Conservation (phyloP, 2,329 filamentous ascomycete species). For the Xylaria sp. region DNA sequence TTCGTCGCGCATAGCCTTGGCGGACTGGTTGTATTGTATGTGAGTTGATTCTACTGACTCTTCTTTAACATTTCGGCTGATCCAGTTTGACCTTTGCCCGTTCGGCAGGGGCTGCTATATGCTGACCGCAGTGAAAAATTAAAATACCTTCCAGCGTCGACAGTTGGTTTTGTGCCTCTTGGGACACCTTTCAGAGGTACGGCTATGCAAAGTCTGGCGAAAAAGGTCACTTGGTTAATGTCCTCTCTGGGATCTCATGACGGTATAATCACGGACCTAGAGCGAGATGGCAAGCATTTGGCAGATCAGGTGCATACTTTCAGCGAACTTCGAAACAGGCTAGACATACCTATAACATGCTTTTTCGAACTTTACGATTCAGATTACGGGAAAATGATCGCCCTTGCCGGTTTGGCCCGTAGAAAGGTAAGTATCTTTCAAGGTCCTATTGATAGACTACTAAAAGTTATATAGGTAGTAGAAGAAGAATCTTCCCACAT, state of each 20-base stretch:
- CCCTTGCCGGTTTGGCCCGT: neutral
- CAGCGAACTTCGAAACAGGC: conserved; percentile 14
- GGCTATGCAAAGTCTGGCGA: conserved; percentile 14
- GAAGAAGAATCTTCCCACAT: conserved; percentile 23
- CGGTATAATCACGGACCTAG: conserved; percentile 21
- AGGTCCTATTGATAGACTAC: neutral
- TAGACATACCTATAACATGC: conserved; percentile 19
- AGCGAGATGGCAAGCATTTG: conserved; percentile 13
- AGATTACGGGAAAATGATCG: conserved; percentile 25
- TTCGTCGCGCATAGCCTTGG: conserved; percentile 31
- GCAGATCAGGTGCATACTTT: conserved; percentile 24
- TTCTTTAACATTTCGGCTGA: neutral
- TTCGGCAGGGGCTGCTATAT: conserved; percentile 21
- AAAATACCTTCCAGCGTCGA: conserved; percentile 10
- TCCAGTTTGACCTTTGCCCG: neutral
- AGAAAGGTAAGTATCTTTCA: conserved; percentile 10
- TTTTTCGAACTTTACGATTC: conserved; percentile 22
- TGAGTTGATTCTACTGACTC: neutral
- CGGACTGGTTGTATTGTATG: conserved; percentile 25
- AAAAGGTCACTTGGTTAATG: conserved; percentile 14
- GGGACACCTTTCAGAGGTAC: conserved; percentile 30
- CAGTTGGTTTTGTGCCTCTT: conserved; percentile 17
- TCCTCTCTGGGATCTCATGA: conserved; percentile 9
- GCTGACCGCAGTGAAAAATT: conserved; percentile 13
- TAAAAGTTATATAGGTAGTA: conserved; percentile 20